A percentile compares a stretch with the other conserved stretches of the same genome.
Evolutionary conservation across 2,329 filamentous ascomycete species (phyloP).

Genomic region (Phyllosticta citribraziliensis): DNA sequence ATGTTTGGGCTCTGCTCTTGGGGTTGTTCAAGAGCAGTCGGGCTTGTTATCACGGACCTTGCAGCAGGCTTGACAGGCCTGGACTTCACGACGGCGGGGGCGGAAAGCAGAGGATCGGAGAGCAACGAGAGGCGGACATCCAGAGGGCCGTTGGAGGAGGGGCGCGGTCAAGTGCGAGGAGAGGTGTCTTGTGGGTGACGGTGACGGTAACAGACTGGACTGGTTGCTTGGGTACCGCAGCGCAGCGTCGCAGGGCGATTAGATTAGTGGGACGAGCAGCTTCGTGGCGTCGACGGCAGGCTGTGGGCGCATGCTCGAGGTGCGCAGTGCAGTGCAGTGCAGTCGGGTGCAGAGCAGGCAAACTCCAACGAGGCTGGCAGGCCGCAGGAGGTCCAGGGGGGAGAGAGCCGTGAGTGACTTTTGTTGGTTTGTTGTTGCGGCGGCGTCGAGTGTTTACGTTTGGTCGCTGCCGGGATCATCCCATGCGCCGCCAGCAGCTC

Average conservation of each 20-base stretch:
- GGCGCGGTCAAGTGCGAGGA: not conserved
- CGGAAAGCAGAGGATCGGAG: not conserved
- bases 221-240: not conserved
- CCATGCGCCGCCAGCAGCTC: too few species aligned
- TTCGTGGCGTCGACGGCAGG: too few species aligned
- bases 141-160: not conserved
- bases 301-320: too few species aligned
- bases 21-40: not conserved
- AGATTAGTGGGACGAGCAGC: not conserved
- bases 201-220: not conserved
- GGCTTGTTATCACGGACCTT: constrained; percentile 5
- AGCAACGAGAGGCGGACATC: not conserved
- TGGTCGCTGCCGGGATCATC: too few species aligned
- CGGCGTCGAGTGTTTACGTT: too few species aligned
- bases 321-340: not conserved
- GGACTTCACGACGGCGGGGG: not conserved
- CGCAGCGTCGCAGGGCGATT: not conserved
- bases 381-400: not conserved
- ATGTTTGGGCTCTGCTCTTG: not conserved
- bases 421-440: not conserved
- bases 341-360: too few species aligned
- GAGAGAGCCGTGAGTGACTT: not conserved
- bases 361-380: not conserved
- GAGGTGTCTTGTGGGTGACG: not conserved
- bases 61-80: constrained; percentile 8